Conservation (phyloP, 2,329 filamentous ascomycete species). For the Rhinocladiella similis region DNA sequence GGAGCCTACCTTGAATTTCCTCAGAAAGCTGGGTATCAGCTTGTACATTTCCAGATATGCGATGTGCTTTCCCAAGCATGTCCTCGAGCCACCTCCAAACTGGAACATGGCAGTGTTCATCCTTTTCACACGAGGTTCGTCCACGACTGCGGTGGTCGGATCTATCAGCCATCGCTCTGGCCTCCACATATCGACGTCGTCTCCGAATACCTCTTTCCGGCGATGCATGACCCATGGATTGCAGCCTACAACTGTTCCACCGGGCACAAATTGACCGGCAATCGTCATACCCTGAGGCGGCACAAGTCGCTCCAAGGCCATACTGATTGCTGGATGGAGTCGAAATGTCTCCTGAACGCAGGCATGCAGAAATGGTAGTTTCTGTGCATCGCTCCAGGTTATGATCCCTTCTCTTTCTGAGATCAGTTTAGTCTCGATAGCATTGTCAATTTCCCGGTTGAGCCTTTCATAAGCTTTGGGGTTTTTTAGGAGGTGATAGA, state of each 20-base stretch:
- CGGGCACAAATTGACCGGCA: constrained; percentile 66
- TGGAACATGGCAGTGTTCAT: not conserved
- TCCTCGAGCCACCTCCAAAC: not conserved
- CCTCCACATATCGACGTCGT: constrained; percentile 5
- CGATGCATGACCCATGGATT: constrained; percentile 43
- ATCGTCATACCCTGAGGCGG: constrained; percentile 61
- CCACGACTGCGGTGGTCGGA: not conserved
- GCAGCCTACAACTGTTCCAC: constrained; percentile 71
- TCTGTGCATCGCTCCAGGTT: constrained; percentile 48
- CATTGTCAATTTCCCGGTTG: constrained; percentile 10
- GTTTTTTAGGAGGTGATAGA: constrained; percentile 36
- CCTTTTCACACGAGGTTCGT: not conserved
- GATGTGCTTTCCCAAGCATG: constrained; percentile 23
- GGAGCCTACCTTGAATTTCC: constrained; percentile 3
- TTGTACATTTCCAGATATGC: constrained; percentile 20
- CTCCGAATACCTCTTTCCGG: constrained; percentile 39
- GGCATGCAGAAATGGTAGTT: constrained; percentile 71
- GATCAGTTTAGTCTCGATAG: constrained; percentile 29
- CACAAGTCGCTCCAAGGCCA: constrained; percentile 40
- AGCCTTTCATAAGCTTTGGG: constrained; percentile 15
- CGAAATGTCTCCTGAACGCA: constrained; percentile 76
- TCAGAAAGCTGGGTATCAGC: constrained; percentile 23
- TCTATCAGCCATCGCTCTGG: constrained; percentile 13
- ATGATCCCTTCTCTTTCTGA: constrained; percentile 9
- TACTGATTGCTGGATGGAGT: constrained; percentile 42